phyloP scores from a whole-genome alignment of 176 grass and related monocot species.

The Melocanna baccifera region DNA sequence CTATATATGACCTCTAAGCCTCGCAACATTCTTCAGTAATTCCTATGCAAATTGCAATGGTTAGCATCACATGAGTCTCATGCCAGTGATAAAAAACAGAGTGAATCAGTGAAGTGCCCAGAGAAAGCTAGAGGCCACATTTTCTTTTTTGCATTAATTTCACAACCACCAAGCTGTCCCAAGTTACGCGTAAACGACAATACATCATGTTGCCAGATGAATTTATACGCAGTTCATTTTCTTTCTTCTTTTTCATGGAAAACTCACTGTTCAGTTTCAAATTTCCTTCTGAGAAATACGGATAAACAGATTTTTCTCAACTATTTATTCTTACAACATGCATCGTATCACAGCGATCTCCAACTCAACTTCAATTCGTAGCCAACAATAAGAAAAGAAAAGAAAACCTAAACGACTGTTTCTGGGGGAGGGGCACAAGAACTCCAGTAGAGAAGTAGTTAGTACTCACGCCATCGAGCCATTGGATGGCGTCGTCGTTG shows the following conservation, averaged over 20 bases:
- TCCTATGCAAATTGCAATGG: neutral
- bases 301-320: neutral
- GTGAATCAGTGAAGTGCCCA: neutral
- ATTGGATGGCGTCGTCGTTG: conserved; percentile 34
- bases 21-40: neutral
- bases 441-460: neutral
- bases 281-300: neutral
- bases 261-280: neutral
- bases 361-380: neutral
- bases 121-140: neutral
- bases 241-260: neutral
- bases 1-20: neutral
- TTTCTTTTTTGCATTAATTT: neutral
- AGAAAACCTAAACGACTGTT: too few relatives aligned
- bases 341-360: neutral
- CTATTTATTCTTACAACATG: neutral
- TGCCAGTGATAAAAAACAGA: neutral
- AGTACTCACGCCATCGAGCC: conserved; percentile 9
- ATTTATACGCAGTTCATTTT: neutral
- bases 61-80: neutral
- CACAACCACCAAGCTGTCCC: neutral
- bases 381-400: too few relatives aligned
- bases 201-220: neutral
- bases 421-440: neutral
- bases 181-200: neutral